A percentile compares a stretch with the other conserved stretches of the same genome.
These are phyloP conservation scores for Eucalyptus erythrocorys DNA, from an alignment of 345 rosid species.

Conservation along the genomic window DNA sequence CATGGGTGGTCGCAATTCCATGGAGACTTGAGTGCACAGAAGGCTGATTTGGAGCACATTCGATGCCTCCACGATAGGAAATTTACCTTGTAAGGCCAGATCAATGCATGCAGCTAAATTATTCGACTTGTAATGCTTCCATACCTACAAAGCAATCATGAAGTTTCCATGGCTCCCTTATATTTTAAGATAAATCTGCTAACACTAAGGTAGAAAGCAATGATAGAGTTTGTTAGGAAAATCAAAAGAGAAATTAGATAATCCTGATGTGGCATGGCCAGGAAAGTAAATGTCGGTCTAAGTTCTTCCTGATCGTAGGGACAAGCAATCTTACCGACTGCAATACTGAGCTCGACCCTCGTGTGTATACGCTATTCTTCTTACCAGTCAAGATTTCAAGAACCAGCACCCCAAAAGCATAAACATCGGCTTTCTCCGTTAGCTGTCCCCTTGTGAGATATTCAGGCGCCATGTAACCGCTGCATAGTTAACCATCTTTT, in stretches of 20 bases:
- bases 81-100: conserved; percentile 10
- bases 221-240: too few relatives aligned
- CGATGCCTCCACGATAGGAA: conserved; percentile 26
- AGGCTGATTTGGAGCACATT: conserved; percentile 55
- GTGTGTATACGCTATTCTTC: conserved; percentile 48
- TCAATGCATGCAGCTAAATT: conserved; percentile 19
- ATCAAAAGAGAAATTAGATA: neutral
- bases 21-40: conserved; percentile 64
- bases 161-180: neutral
- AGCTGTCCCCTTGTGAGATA: conserved; percentile 59
- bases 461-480: conserved; percentile 89
- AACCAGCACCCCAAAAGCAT: conserved; percentile 70
- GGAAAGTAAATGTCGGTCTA: too few relatives aligned
- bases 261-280: neutral
- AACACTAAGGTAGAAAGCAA: neutral
- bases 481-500: neutral
- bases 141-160: conserved; percentile 23
- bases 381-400: conserved; percentile 49
- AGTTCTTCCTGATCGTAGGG: too few relatives aligned
- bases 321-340: conserved; percentile 23
- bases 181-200: neutral
- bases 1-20: conserved; percentile 54
- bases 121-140: conserved; percentile 44
- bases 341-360: conserved; percentile 34
- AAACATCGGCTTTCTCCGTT: conserved; percentile 72